phyloP scores from a whole-genome alignment of 1,284 basidiomycete species.

The Ustilago curta region DNA sequence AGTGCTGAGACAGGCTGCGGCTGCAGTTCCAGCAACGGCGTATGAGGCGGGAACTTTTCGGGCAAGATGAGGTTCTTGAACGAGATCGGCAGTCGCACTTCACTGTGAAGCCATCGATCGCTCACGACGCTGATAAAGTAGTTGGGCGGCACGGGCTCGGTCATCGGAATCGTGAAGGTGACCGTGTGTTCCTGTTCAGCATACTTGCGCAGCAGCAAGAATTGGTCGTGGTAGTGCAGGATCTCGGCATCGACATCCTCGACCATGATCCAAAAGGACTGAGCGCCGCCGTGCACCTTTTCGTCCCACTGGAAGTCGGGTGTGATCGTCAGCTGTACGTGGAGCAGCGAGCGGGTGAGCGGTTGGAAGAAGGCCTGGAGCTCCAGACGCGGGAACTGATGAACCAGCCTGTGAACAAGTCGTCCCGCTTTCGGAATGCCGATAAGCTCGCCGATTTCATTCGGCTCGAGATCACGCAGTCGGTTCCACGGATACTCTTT shows the following conservation, averaged over 20 bases:
- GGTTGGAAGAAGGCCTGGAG: constrained; percentile 71
- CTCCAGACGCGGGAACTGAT: constrained; percentile 95
- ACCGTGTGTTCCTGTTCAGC: constrained; percentile 89
- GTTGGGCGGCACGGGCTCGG: constrained; percentile 95
- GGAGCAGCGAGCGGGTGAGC: constrained; percentile 64
- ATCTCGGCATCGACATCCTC: constrained; percentile 98
- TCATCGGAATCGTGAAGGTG: constrained; percentile 94
- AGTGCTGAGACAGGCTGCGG: constrained; percentile 88
- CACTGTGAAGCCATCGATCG: constrained; percentile 94
- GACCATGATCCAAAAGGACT: constrained; percentile 89
- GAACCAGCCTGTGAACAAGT: constrained; percentile 91
- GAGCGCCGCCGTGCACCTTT: constrained; percentile 86
- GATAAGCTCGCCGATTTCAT: constrained; percentile 82
- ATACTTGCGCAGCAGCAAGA: constrained; percentile 89
- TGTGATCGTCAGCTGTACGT: constrained; percentile 74
- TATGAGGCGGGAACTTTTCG: constrained; percentile 94
- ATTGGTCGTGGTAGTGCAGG: constrained; percentile 92
- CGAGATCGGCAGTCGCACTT: constrained; percentile 92
- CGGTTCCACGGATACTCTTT: constrained; percentile 79
- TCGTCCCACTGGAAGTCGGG: constrained; percentile 99
- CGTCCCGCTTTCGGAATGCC: constrained; percentile 88
- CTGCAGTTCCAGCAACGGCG: constrained; percentile 92
- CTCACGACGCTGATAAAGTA: constrained; percentile 96
- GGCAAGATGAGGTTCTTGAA: constrained; percentile 98
- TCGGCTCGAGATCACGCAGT: constrained; percentile 66